Conservation (phyloP, 495 filamentous ascomycete species). For the Antarctomyces pellizariae region DNA sequence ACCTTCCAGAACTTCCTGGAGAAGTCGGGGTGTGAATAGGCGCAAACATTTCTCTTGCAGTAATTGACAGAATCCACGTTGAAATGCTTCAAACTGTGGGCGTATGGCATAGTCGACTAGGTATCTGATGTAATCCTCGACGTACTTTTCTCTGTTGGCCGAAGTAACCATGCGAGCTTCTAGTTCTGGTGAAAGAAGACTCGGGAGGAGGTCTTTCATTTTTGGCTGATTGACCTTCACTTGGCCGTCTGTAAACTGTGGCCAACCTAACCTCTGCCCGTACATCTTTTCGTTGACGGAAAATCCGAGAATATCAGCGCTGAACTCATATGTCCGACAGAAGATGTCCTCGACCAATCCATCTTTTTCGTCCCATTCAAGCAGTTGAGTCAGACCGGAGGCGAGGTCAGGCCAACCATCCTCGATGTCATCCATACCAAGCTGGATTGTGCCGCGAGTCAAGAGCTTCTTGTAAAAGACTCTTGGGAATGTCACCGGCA, state of each 20-base stretch:
- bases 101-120: slow-evolving; percentile 55
- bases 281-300: neutral
- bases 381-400: slow-evolving; percentile 42
- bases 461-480: slow-evolving; percentile 68
- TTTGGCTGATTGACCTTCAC: slow-evolving; percentile 8
- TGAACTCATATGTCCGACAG: slow-evolving; percentile 62
- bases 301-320: slow-evolving; percentile 41
- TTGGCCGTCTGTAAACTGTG: slow-evolving; percentile 10
- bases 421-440: slow-evolving; percentile 41
- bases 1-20: slow-evolving; percentile 67
- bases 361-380: slow-evolving; percentile 47
- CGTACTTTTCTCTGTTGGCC: slow-evolving; percentile 50
- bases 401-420: slow-evolving; percentile 76
- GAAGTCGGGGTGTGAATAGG: slow-evolving; percentile 42
- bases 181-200: slow-evolving; percentile 3
- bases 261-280: too few species aligned
- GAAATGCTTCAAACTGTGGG: slow-evolving; percentile 61
- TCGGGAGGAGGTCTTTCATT: slow-evolving; percentile 4
- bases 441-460: slow-evolving; percentile 32
- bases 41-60: slow-evolving; percentile 42
- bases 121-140: slow-evolving; percentile 74
- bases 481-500: slow-evolving; percentile 70
- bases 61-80: slow-evolving; percentile 56
- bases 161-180: slow-evolving; percentile 46
- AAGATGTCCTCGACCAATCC: slow-evolving; percentile 67